Evolutionary conservation across 768 basidiomycete genomes (phyloP).

Genomic region (Rhodotorula diobovata): DNA sequence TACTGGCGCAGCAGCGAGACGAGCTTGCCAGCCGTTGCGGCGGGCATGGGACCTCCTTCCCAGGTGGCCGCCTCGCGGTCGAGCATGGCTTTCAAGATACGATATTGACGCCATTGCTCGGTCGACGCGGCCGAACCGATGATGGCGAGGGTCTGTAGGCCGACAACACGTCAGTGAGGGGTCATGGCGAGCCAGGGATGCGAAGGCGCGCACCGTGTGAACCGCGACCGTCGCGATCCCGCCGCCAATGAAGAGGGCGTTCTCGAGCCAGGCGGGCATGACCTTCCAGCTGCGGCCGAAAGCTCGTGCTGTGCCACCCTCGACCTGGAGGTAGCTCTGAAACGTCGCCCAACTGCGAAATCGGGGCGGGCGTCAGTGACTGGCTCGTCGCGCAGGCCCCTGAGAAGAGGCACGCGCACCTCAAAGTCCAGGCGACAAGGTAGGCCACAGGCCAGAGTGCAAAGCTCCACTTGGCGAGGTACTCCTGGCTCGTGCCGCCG

Average conservation of each 20-base stretch:
- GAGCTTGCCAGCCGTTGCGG: too few species aligned
- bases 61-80: not conserved
- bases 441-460: not conserved
- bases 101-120: not conserved
- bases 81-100: not conserved
- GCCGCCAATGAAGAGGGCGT: not conserved
- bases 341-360: not conserved
- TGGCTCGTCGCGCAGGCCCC: too few species aligned
- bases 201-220: not conserved
- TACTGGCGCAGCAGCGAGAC: not conserved
- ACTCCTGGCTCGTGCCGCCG: too few species aligned
- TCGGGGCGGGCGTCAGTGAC: too few species aligned
- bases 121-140: not conserved
- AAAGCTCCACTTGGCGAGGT: not conserved
- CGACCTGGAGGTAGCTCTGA: not conserved
- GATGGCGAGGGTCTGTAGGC: not conserved
- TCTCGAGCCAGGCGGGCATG: not conserved
- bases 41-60: not conserved
- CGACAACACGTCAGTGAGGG: not conserved
- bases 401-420: not conserved
- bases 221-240: not conserved
- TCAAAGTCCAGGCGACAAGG: not conserved
- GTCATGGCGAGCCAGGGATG: not conserved
- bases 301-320: not conserved
- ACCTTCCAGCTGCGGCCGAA: not conserved